A percentile compares a stretch with the other conserved stretches of the same genome.
These are phyloP conservation scores for Dioscorea cayenensis DNA, from an alignment of 116 monocot species.

Conservation along the genomic window DNA sequence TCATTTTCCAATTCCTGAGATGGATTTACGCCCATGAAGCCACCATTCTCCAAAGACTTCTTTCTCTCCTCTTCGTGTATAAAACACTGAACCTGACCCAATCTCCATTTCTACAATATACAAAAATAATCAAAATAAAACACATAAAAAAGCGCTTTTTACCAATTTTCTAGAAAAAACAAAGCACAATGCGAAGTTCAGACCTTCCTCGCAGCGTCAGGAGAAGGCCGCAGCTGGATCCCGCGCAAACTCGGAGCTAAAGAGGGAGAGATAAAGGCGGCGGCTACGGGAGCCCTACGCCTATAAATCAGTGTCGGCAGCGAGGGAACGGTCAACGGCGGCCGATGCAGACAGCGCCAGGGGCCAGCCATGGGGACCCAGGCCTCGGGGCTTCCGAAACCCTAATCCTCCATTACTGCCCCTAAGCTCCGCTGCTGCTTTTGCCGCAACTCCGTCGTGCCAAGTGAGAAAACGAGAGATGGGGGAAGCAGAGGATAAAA, in stretches of 20 bases:
- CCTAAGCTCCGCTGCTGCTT: no score
- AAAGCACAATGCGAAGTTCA: not conserved
- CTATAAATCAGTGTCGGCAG: not conserved
- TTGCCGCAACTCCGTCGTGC: no score
- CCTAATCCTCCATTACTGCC: not conserved
- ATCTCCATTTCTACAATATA: slow-evolving; percentile 3
- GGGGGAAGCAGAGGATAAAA: no score
- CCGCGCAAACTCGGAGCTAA: not conserved
- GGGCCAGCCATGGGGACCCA: not conserved
- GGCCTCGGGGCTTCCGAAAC: not conserved
- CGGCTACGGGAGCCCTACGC: not conserved
- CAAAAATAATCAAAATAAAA: not conserved
- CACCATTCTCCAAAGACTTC: not conserved
- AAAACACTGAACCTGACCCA: slow-evolving; percentile 1
- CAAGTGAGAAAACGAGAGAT: no score
- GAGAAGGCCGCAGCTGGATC: not conserved
- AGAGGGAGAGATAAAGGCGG: not conserved
- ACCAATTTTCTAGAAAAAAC: not conserved
- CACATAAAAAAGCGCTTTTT: not conserved
- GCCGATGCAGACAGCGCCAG: not conserved
- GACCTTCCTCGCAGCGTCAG: not conserved
- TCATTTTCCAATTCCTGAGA: not conserved
- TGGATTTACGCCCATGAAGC: not conserved
- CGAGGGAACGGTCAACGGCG: not conserved
- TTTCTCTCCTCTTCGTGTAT: slow-evolving; percentile 1